phyloP scores from a whole-genome alignment of 768 basidiomycete species.

The Fomitopsis serialis region DNA sequence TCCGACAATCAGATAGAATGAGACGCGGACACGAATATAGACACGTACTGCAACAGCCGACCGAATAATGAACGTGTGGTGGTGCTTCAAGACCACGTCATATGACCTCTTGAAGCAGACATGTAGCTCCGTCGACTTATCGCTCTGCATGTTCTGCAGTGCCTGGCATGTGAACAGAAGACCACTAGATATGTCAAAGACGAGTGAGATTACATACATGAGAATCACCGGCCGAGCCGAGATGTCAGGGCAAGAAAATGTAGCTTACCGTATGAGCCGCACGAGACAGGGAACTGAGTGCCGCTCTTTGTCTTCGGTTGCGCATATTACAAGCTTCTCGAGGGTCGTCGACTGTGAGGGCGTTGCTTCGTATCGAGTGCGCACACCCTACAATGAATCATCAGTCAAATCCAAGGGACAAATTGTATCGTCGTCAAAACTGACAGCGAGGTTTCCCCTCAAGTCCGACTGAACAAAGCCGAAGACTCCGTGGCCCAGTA shows the following conservation, averaged over 20 bases:
- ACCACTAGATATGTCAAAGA: conserved; percentile 37
- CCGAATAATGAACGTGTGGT: conserved; percentile 64
- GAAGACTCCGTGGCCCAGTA: conserved; percentile 65
- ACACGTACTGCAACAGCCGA: conserved; percentile 53
- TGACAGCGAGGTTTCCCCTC: conserved; percentile 57
- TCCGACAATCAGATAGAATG: neutral
- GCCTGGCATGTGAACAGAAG: conserved; percentile 65
- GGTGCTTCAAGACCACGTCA: conserved; percentile 59
- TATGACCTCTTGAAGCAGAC: conserved; percentile 69
- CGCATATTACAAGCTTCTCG: conserved; percentile 53
- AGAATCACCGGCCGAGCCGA: neutral
- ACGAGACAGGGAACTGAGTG: conserved; percentile 59
- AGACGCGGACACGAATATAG: conserved; percentile 1
- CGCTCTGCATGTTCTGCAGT: conserved; percentile 57
- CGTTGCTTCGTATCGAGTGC: conserved; percentile 42
- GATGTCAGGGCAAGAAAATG: neutral
- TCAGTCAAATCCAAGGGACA: conserved; percentile 4
- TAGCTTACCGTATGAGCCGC: conserved; percentile 56
- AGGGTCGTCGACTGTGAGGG: conserved; percentile 45
- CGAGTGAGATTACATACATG: neutral
- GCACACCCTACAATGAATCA: conserved; percentile 50
- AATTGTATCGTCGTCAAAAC: conserved; percentile 18
- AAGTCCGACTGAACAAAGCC: conserved; percentile 72
- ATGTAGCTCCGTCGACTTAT: conserved; percentile 48
- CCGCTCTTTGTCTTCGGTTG: conserved; percentile 35